phyloP scores from a whole-genome alignment of 2,329 filamentous ascomycete species.

The Alternaria arbusti region DNA sequence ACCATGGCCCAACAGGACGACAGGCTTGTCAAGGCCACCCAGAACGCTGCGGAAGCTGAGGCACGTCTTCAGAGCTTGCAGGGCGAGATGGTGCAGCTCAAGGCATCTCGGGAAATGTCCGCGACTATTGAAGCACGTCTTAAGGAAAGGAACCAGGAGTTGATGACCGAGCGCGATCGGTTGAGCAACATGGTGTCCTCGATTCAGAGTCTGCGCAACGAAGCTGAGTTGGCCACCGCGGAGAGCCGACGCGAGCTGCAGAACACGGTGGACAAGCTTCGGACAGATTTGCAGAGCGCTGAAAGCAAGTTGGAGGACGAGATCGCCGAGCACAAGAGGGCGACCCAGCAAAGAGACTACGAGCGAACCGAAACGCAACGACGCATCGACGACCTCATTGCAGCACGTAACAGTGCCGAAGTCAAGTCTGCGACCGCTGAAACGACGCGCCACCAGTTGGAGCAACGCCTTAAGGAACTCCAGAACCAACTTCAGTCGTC shows the following conservation, averaged over 20 bases:
- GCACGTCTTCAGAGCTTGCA: slow-evolving; percentile 84
- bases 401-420: slow-evolving; percentile 77
- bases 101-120: slow-evolving; percentile 93
- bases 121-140: slow-evolving; percentile 91
- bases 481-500: slow-evolving; percentile 86
- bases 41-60: slow-evolving; percentile 87
- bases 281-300: slow-evolving; percentile 76
- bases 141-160: slow-evolving; percentile 82
- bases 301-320: slow-evolving; percentile 87
- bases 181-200: slow-evolving; percentile 83
- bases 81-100: slow-evolving; percentile 89
- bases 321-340: slow-evolving; percentile 81
- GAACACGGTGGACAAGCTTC: slow-evolving; percentile 75
- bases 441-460: slow-evolving; percentile 87
- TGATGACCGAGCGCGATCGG: slow-evolving; percentile 83
- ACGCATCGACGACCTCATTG: slow-evolving; percentile 88
- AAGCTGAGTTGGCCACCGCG: slow-evolving; percentile 83
- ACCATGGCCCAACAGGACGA: slow-evolving; percentile 88
- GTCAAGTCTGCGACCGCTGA: slow-evolving; percentile 87
- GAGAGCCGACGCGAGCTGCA: slow-evolving; percentile 84
- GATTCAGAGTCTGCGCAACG: slow-evolving; percentile 88
- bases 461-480: slow-evolving; percentile 86
- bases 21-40: slow-evolving; percentile 86
- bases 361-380: slow-evolving; percentile 88
- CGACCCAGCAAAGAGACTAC: slow-evolving; percentile 83